Conservation (phyloP, 305 asterid genomes). For the Fraxinus baroniana region DNA sequence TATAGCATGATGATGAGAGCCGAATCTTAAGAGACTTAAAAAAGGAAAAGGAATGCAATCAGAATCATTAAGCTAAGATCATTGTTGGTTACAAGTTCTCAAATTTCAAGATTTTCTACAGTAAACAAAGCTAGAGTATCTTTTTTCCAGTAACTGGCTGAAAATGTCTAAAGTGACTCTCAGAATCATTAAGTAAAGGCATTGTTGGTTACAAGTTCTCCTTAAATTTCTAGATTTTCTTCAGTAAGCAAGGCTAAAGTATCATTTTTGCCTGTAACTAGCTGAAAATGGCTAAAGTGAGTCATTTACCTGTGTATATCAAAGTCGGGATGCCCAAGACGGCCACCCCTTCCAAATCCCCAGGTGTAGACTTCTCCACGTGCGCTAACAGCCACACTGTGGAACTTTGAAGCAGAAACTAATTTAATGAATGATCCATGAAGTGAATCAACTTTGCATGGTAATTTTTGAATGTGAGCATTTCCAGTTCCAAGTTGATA, state of each 20-base stretch:
- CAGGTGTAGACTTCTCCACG: constrained; percentile 91
- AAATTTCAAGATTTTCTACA: background rate
- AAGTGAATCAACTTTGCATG: constrained; percentile 96
- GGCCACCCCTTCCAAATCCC: constrained; percentile 99
- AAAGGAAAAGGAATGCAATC: background rate
- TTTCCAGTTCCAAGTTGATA: constrained; percentile 99
- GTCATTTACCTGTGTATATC: constrained; percentile 85
- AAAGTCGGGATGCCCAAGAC: constrained; percentile 97
- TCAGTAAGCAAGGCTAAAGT: background rate
- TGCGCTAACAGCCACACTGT: constrained; percentile 86
- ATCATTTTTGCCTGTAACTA: background rate
- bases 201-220: background rate
- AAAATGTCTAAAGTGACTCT: background rate
- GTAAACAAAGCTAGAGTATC: background rate
- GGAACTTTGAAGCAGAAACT: constrained; percentile 91
- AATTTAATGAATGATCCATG: constrained; percentile 66
- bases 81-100: background rate
- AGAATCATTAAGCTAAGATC: background rate
- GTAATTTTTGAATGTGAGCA: constrained; percentile 90
- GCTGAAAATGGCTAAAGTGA: background rate
- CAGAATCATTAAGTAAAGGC: background rate
- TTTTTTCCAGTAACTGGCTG: background rate
- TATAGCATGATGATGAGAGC: background rate
- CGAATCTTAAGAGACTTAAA: background rate
- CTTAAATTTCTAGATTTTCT: background rate